Base-by-base conservation (phyloP, 2,329 filamentous ascomycete genomes). In the Knoxdaviesia capensis region DNA sequence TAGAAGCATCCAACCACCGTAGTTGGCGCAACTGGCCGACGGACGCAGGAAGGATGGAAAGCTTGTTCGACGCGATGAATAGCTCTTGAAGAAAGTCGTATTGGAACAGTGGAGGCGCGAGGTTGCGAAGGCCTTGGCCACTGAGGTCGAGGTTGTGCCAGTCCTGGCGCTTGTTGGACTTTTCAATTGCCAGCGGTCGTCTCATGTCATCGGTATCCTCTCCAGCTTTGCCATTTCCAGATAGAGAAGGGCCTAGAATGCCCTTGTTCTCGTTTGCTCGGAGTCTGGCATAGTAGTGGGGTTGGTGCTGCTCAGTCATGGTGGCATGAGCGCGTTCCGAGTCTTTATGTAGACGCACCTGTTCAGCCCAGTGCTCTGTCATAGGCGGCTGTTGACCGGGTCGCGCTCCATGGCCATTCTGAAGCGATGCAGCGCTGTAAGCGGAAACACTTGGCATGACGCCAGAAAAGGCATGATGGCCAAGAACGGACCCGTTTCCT, bases 71-170 rank as follows among this genome's bases (percentile, higher is more conserved):
- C 51, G 86, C 86, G 47, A 98, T 75, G 58, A 93, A 94, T 31
- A 98, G 72, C 59, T 92, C 88, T 49, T 82, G 82, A 44, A 98
- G 66, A 58, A 98, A 96, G 38, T 71, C 71, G 60, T 96, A 98
- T 50, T 72, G 69, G 63, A 96, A 96, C 32, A 98, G 66, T 38
- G 80, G 74, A 6, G 73, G 64, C 1, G 86, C 77, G 32, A 98
- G 67, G 45, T 85, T 82, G 50, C 86, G 80, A 40, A 98, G 66
- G 20, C 88, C 88, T 62, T 96, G 90, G n/a, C 90, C 90, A 51
- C 87, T 90, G 56, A 96, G 79, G 59, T 98, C 90, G 51, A 98
- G 68, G 48, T 87, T 86, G 57, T 84, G 75, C 90, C 90, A 96
- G 53, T 87, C 80, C 58, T 94, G 81, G 48, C 79, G 66, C 52